Conservation (phyloP, 2,329 filamentous ascomycete species). For the Fonsecaea pedrosoi region DNA sequence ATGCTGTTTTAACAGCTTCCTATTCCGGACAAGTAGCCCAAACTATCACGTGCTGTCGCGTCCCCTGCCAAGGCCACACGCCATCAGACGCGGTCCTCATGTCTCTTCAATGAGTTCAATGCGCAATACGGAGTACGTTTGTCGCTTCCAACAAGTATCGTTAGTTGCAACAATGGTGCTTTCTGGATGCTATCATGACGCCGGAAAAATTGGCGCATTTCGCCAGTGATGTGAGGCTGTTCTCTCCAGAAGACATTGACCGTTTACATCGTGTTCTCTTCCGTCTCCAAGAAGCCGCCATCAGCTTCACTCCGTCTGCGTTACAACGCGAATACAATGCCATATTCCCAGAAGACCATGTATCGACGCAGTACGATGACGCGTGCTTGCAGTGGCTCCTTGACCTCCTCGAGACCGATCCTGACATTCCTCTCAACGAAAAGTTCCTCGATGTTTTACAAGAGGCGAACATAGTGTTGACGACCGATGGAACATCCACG, state of each 20-base stretch:
- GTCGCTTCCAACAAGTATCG: not conserved
- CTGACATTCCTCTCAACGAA: constrained; percentile 23
- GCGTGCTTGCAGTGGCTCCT: constrained; percentile 28
- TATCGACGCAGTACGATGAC: constrained; percentile 10
- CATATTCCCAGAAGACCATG: constrained; percentile 19
- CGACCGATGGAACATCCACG: constrained; percentile 24
- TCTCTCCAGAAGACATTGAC: constrained; percentile 29
- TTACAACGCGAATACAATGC: constrained; percentile 21
- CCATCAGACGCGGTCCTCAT: not conserved
- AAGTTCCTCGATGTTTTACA: constrained; percentile 34
- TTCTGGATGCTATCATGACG: constrained; percentile 18
- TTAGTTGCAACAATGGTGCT: not conserved
- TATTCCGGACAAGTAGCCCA: not conserved
- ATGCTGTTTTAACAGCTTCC: not conserved
- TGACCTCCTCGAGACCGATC: constrained; percentile 21
- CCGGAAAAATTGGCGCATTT: constrained; percentile 29
- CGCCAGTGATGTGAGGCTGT: constrained; percentile 21
- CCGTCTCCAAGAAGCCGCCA: constrained; percentile 22
- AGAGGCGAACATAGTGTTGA: constrained; percentile 31
- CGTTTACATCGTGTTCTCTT: constrained; percentile 30
- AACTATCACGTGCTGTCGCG: not conserved
- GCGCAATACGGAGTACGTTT: not conserved
- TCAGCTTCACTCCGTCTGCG: constrained; percentile 10
- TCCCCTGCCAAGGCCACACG: not conserved
- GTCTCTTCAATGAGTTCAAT: not conserved